Evolutionary conservation across 2,329 filamentous ascomycete genomes (phyloP), one percentile per base, ranked within the genome.

Genomic region (Exophiala sideris): DNA sequence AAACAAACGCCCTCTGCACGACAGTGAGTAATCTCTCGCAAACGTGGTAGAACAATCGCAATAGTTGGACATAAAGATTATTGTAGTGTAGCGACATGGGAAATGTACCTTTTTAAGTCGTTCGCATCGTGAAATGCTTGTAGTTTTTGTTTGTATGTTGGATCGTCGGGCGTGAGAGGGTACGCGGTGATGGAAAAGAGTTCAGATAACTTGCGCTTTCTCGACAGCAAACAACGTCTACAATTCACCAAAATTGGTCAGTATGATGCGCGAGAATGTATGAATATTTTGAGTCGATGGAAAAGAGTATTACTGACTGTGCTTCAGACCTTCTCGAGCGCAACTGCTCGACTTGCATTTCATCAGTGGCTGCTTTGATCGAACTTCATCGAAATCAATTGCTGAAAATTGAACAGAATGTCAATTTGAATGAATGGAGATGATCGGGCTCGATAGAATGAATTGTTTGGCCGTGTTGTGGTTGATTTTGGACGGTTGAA

Each of bases 201-300:
- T 77, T 94, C 88, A 71, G 87, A 86, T 71, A 96, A 81, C 80
- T 95, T 95, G 73, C 89, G 86, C 83, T 95, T 94, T 74, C 89
- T 87, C 80, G 88, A 89, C 74, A 80, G 81, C 79, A 88, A 83
- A 81, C 76, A 77, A 68, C 69, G 71, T 70, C 75, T 77, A 65
- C 62, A 70, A 71, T 62, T 65, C 57, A 55, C 45, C 41, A 62
- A 64, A 65, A 64, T 73, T 61, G 73, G 71, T 64, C 54, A 62
- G 62, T 47, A 68, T 63, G 69, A 60, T 65, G 63, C 60, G 61
- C 54, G 46, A 59, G 58, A 63, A 57, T 54, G 61, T 47, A 57
- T 40, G 48, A 52, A 34, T 11, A 7, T 33, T 62, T 58, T 61
- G 46, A 59, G 57, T 66, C 65, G 66, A 60, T 65, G 56, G 46